Conservation (phyloP, 257 asterid species). For the Jacaranda mimosifolia region DNA sequence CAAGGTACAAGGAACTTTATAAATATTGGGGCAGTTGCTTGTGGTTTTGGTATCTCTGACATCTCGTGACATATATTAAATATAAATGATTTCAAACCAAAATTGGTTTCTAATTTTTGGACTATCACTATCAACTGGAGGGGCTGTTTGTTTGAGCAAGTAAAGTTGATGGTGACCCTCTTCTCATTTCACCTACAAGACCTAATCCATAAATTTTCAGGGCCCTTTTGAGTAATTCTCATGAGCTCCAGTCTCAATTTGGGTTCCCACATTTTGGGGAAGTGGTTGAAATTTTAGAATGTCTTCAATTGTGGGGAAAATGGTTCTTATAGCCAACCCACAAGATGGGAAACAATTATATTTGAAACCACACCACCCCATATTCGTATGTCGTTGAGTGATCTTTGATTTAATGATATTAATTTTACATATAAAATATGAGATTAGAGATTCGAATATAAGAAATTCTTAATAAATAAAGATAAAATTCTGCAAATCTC, state of each 20-base stretch:
- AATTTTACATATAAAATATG: no score
- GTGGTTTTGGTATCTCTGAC: conserved; percentile 74
- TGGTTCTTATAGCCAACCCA: not conserved
- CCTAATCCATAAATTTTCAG: conserved; percentile 32
- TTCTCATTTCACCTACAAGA: conserved; percentile 38
- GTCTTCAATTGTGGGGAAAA: not conserved
- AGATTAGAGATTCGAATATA: no score
- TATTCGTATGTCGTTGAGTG: no score
- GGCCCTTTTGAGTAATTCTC: conserved; percentile 7
- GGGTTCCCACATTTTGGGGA: conserved; percentile 29
- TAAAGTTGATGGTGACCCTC: conserved; percentile 41
- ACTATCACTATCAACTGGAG: conserved; percentile 51
- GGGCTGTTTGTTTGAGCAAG: conserved; percentile 29
- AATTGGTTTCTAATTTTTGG: conserved; percentile 46
- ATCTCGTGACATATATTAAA: conserved; percentile 59
- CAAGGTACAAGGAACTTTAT: conserved; percentile 35
- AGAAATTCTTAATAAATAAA: no score
- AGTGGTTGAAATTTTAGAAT: conserved; percentile 12
- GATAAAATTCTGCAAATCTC: no score
- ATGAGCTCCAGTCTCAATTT: conserved; percentile 1
- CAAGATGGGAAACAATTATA: not conserved
- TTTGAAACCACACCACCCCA: not conserved
- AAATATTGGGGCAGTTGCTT: conserved; percentile 48
- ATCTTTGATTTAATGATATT: no score
- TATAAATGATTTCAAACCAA: conserved; percentile 20